Conservation (phyloP, 129 eudicot genomes). For the Daucus carota region DNA sequence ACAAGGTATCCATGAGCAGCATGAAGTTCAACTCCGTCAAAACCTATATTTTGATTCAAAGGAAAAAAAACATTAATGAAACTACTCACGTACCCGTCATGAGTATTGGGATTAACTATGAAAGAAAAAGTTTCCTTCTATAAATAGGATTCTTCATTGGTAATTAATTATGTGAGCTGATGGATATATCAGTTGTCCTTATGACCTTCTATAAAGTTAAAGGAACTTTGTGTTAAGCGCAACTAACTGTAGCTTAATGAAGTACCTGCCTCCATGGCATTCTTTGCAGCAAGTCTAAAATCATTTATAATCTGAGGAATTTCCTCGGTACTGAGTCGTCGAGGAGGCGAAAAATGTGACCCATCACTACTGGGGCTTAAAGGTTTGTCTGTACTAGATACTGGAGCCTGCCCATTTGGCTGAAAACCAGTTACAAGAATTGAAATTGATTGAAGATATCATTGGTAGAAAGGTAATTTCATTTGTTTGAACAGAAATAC, state of each 20-base stretch:
- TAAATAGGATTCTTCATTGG: no score
- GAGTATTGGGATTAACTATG: background rate
- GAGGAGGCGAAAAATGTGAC: constrained; percentile 34
- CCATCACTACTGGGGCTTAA: constrained; percentile 13
- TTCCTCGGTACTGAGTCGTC: constrained; percentile 26
- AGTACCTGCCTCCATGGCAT: constrained; percentile 37
- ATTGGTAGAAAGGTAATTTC: background rate
- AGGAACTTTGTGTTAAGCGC: background rate
- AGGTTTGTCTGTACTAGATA: constrained; percentile 42
- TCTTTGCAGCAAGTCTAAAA: constrained; percentile 38
- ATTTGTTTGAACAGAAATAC: background rate
- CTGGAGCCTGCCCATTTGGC: constrained; percentile 38
- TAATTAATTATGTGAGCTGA: no score
- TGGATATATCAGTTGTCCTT: background rate
- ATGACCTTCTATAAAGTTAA: background rate
- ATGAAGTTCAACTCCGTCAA: constrained; percentile 47
- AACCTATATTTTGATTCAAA: constrained; percentile 10
- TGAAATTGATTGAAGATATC: background rate
- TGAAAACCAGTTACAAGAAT: constrained; percentile 25
- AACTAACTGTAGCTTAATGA: background rate
- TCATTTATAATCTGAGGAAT: constrained; percentile 31
- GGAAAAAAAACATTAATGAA: background rate
- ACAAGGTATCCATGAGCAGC: constrained; percentile 38
- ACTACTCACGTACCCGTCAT: background rate
- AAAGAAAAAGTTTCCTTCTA: background rate